Conservation (phyloP, 2,329 filamentous ascomycete genomes). For the Pezicula carpinea region DNA sequence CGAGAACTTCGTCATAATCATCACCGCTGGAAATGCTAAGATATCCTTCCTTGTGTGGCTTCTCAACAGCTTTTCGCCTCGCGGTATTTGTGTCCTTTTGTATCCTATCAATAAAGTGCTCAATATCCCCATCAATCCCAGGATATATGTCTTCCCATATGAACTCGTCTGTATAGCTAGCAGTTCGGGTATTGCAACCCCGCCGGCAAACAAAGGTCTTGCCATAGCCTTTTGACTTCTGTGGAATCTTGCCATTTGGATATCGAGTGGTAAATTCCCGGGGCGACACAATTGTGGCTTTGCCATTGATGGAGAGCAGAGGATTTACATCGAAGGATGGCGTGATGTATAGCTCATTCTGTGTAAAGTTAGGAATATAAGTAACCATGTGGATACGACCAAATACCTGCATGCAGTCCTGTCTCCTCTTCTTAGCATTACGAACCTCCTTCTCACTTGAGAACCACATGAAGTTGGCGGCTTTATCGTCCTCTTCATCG, state of each 20-base stretch:
- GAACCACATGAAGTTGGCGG: constrained; percentile 93
- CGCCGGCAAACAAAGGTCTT: constrained; percentile 88
- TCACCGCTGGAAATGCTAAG: constrained; percentile 32
- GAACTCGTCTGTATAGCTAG: constrained; percentile 90
- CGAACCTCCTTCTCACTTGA: constrained; percentile 85
- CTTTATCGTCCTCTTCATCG: constrained; percentile 70
- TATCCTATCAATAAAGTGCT: constrained; percentile 36
- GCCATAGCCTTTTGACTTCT: constrained; percentile 67
- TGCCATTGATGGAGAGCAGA: constrained; percentile 84
- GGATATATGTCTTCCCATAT: constrained; percentile 81
- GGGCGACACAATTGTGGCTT: constrained; percentile 73
- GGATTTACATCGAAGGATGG: constrained; percentile 84
- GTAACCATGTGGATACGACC: not conserved
- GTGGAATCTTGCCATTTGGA: constrained; percentile 70
- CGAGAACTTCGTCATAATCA: constrained; percentile 29
- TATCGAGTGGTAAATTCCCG: constrained; percentile 63
- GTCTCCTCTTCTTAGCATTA: constrained; percentile 75
- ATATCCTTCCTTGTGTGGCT: constrained; percentile 26
- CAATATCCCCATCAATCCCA: constrained; percentile 20
- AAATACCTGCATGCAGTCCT: constrained; percentile 58
- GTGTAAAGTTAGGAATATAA: constrained; percentile 16
- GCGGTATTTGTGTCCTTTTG: constrained; percentile 69
- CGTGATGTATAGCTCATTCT: constrained; percentile 92
- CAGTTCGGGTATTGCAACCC: constrained; percentile 83
- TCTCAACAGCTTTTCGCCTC: constrained; percentile 32